phyloP scores from a whole-genome alignment of 257 asterid species.

The Przewalskia tangutica region DNA sequence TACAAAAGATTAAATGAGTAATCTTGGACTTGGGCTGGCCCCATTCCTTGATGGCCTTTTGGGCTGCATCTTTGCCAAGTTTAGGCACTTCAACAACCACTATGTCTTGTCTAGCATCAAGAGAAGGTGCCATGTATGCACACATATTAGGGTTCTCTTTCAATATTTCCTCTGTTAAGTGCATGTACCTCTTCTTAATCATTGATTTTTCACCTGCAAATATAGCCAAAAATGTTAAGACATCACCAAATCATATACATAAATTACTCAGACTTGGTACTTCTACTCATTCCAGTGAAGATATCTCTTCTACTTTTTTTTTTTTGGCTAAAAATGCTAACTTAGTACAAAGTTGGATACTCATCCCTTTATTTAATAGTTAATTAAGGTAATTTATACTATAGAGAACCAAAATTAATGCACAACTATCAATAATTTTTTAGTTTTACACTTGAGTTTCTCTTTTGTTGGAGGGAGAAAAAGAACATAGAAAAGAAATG shows the following conservation, averaged over 20 bases:
- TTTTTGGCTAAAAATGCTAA: background rate
- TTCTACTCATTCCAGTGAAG: background rate
- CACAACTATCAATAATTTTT: background rate
- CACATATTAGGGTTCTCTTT: slow-evolving; percentile 48
- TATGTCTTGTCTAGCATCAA: slow-evolving; percentile 63
- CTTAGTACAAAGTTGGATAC: background rate
- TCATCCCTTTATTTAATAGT: background rate
- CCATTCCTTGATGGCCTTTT: slow-evolving; percentile 77
- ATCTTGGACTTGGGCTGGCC: slow-evolving; percentile 77
- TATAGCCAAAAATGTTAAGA: background rate
- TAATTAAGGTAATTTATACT: too few relatives aligned
- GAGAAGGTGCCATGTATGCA: slow-evolving; percentile 61
- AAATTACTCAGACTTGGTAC: background rate
- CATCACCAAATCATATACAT: background rate
- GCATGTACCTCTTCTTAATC: slow-evolving; percentile 58
- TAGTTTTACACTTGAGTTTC: background rate
- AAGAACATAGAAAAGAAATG: background rate
- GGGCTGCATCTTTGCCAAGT: slow-evolving; percentile 78
- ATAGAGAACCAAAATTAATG: too few relatives aligned
- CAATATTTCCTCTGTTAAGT: slow-evolving; percentile 49
- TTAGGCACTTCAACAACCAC: slow-evolving; percentile 71
- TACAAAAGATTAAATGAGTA: slow-evolving; percentile 66
- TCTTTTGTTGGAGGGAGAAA: background rate
- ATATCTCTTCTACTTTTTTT: background rate
- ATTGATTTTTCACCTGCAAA: slow-evolving; percentile 58